Evolutionary conservation across 2,329 filamentous ascomycete species (phyloP), one percentile per base, ranked within the genome.

Genomic region (Apiospora hydei): DNA sequence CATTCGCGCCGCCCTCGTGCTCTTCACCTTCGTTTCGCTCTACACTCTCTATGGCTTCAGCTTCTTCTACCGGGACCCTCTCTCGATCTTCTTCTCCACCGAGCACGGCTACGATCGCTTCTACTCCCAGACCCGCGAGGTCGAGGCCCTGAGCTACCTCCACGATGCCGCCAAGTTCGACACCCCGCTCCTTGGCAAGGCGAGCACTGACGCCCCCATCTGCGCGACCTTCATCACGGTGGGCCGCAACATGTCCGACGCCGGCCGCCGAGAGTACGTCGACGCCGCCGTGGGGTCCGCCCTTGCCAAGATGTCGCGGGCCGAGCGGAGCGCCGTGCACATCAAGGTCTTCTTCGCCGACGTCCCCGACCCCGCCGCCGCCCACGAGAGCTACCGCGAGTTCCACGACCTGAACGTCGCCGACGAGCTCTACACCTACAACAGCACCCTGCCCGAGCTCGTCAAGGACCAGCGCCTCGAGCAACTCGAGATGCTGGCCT

Each of bases 271-370:
- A 11, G 68, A 69, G 47, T 69, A 69, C 34, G 34, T 69, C 47
- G 68, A 69, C 11, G 68, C 68, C 30, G 46, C 68, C 68, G 47
- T 69, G 11, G 79, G 78, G 3, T 80, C 79, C 4, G 78, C 79
- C 70, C 71, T 80, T 18, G 78, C 78, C 24, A 80, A 80, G 69
- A 76, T 80, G 77, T 74, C 79, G 10, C 76, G 73, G 11, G 75
- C 75, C 61, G 79, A 80, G 68, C 75, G 79, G 34, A 72, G 74
- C 43, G 70, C 74, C 11, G 72, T 76, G 26, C 78, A 79, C 67
- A 71, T 80, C 26, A 80, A 79, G 66, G 21, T 80, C 10, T 80
- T 80, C 74, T 80, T 80, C 67, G 79, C 78, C 74, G 79, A 80
- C 69, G 78, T 80, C 14, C 79, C 79, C 4, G 71, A 72, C 24